These are phyloP conservation scores for Cardiospermum halicacabum DNA, from an alignment of 345 rosid species.

Conservation along the genomic window DNA sequence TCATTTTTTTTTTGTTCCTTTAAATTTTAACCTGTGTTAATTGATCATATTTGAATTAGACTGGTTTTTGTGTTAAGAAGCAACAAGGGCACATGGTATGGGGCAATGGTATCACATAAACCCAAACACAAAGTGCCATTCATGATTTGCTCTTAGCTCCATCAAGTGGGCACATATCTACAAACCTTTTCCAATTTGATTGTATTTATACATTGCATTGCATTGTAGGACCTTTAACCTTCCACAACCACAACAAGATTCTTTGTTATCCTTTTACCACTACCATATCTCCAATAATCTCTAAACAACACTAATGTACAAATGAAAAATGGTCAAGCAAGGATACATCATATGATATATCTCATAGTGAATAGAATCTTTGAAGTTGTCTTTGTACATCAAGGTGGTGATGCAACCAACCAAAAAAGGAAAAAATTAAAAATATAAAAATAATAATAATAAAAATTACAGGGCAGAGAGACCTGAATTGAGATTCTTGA, in stretches of 20 bases:
- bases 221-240: neutral
- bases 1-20: too few species aligned
- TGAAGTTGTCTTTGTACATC: neutral
- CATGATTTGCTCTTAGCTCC: neutral
- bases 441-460: neutral
- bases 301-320: neutral
- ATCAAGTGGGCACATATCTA: constrained; percentile 18
- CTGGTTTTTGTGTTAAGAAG: too few species aligned
- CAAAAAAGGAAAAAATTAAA: too few species aligned
- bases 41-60: neutral
- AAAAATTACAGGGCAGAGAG: neutral
- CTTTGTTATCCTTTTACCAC: neutral
- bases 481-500: constrained; percentile 27
- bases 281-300: neutral
- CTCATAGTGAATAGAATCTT: constrained; percentile 22
- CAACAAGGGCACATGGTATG: constrained; percentile 24
- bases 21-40: neutral
- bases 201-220: constrained; percentile 3
- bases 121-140: constrained; percentile 28
- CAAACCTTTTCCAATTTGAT: constrained; percentile 6
- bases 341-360: too few species aligned
- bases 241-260: neutral
- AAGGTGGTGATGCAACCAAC: neutral
- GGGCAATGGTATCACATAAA: constrained; percentile 11
- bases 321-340: constrained; percentile 1